Base-by-base conservation (phyloP, 1,139 yeast genomes). In the Yamadazyma oceani region DNA sequence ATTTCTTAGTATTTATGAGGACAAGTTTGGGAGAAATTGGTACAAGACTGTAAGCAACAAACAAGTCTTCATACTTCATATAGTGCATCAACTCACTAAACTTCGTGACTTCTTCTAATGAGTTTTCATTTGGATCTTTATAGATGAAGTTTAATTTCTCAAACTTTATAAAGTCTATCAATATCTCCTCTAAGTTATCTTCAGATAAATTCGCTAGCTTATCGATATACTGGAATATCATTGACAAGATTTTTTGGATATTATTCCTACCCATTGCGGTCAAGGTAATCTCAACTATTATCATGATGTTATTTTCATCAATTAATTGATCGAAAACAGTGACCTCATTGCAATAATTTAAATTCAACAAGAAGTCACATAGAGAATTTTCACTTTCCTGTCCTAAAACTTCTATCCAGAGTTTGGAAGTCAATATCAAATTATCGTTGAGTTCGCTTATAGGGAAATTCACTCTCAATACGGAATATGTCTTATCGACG, bases 351-450 rank as follows among this genome's bases (percentile, higher is more conserved):
- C 70, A 58, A 39, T 58, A 64, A 13, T 62, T 36, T 28, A 36
- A 32, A 13, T 43, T 55, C 4, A 48, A 37, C 15, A 73, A 58
- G 38, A 44, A 58, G 35, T 60, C 54, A 47, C 66, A 67, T 26
- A 69, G 57, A 0, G 87, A 75, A 0, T 71, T 72, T 2, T 49
- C 39, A 2, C 64, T 57, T 57, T 84, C 90, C 51, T 79, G 83
- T 0, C 90, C 90, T 31, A 82, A 57, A 0, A 82, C 36, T 37
- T 73, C 74, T 38, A 80, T 66, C 85, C 85, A 81, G 5, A 70
- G 56, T 12, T 58, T 58, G 17, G 62, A 58, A 34, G 62, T 69
- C 17, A 67, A 56, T 6, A 53, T 36, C 3, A 46, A 17, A 14
- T 39, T 37, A 19, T 45, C 44, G 23, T 43, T 38, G 4, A 48